Evolutionary conservation across 2,329 filamentous ascomycete genomes (phyloP), one percentile per base, ranked within the genome.

Genomic region (Berkeleyomyces rouxiae): DNA sequence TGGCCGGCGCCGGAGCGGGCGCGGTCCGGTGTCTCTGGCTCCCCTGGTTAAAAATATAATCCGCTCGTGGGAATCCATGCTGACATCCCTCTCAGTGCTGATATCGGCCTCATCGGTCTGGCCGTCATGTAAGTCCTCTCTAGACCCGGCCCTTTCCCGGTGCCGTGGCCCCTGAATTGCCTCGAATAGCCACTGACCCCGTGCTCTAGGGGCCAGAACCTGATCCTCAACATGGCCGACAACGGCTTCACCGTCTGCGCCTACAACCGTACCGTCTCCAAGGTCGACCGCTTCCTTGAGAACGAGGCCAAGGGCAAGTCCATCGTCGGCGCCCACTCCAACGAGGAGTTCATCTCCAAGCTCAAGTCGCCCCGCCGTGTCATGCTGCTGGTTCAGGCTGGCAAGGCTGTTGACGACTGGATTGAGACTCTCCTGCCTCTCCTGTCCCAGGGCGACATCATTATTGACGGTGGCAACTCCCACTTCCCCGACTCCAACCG

Each of bases 401-500:
- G 93, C 73, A 88, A 93, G 82, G 87, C 93, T 67, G 93, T 99
- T 70, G 93, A 99, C 75, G 89, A 96, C 81, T 97, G 96, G 86
- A 97, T 99, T 72, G 90, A 96, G 83, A 85, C 86, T 70, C 86
- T 99, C 68, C 82, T 97, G 66, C 90, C 87, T 68, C 84, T 88
- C 73, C 80, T 92, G 68, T 86, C 90, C 74, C 74, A 82, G 72
- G 91, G 90, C 69, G 93, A 99, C 75, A 96, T 99, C 83, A 95
- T 99, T 82, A 97, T 99, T 72, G 93, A 99, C 73, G 93, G 93
- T 75, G 93, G 90, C 72, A 97, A 99, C 87, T 97, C 92, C 68
- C 93, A 97, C 82, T 99, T 88, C 85, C 93, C 93, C 73, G 93
- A 97, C 80, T 92, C 89, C 79, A 97, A 96, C 85, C 90, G 93